Evolutionary conservation across 306 rosid species (phyloP), one percentile per base, ranked within the genome.

Genomic region (Gynostemma pentaphyllum): DNA sequence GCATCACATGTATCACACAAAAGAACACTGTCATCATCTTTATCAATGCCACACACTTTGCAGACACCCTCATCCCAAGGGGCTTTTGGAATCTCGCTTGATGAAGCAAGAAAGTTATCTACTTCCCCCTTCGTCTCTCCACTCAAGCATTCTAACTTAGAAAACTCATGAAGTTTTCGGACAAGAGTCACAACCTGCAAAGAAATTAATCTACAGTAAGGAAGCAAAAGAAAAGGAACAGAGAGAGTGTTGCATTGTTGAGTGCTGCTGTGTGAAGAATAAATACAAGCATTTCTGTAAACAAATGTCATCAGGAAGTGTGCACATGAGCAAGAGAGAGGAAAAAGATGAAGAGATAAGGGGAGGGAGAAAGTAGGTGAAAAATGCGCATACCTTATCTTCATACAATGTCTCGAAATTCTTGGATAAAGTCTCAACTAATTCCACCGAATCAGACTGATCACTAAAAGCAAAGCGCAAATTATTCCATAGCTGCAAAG

Each of bases 51-150:
- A 72, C 99, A 94, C 66, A 94, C 95, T 94, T 89, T 94, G 78
- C 99, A 94, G 53, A 94, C 99, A 66, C 95, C 99, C 76, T 94
- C 99, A 68, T 94, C 99, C 99, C 99, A 94, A 55, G 99, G 99
- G 68, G 99, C 97, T 71, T 88, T 94, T 3, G 97, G 99, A 80
- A 86, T 78, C 70, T 78, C 95, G 73, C 61, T 84, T 15, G 70
- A 78, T 39, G 83, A 81, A 48, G 74, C 85, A 70, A 84, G 74
- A 36, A 94, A 76, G 64, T 63, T 72, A 34, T 76, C 78, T 36
- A 94, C 78, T 74, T 88, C 94, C 72, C 78, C 88, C 78, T 68
- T 86, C 68, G 46, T 76, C 66, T 88, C 95, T 14, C 77, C 75
- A 77, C 59, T 78, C 45, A 89, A 59, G 79, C 78, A 68, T 76